Conservation (phyloP, 805 yeast species). For the Kluyveromyces aestuarii region DNA sequence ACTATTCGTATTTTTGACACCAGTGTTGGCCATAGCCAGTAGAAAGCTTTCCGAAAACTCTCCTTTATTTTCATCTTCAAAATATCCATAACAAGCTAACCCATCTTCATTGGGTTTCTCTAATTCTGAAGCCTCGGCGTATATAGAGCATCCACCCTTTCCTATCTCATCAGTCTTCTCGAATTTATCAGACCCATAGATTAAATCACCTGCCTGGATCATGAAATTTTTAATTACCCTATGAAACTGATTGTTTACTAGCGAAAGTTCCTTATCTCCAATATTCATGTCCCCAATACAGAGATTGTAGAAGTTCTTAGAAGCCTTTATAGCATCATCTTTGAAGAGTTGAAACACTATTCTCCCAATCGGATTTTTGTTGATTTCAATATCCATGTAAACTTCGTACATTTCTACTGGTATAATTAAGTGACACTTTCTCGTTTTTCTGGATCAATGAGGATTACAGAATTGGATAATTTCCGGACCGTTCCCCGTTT, state of each 20-base stretch:
- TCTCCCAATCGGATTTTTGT: conserved; percentile 40
- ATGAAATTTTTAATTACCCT: conserved; percentile 60
- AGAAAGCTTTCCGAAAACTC: conserved; percentile 37
- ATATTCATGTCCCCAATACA: conserved; percentile 31
- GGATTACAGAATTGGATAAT: background rate
- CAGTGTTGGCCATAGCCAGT: conserved; percentile 58
- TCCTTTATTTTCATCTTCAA: conserved; percentile 49
- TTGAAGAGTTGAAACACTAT: conserved; percentile 47
- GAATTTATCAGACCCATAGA: conserved; percentile 29
- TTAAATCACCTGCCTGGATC: conserved; percentile 59
- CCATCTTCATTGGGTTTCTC: conserved; percentile 7
- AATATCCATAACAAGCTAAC: conserved; percentile 29
- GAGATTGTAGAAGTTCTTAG: conserved; percentile 40
- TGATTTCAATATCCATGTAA: conserved; percentile 47
- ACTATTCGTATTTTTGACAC: conserved; percentile 39
- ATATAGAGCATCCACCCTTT: conserved; percentile 40
- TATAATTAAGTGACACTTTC: background rate
- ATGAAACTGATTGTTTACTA: conserved; percentile 44
- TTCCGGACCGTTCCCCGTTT: too few species aligned
- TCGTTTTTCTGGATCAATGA: background rate
- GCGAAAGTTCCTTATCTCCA: conserved; percentile 25
- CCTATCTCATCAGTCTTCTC: conserved; percentile 26
- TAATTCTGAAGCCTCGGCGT: conserved; percentile 20
- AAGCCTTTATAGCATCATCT: conserved; percentile 47
- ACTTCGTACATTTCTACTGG: conserved; percentile 6